Evolutionary conservation across 495 filamentous ascomycete genomes (phyloP).

Genomic region (Neurospora pannonica): DNA sequence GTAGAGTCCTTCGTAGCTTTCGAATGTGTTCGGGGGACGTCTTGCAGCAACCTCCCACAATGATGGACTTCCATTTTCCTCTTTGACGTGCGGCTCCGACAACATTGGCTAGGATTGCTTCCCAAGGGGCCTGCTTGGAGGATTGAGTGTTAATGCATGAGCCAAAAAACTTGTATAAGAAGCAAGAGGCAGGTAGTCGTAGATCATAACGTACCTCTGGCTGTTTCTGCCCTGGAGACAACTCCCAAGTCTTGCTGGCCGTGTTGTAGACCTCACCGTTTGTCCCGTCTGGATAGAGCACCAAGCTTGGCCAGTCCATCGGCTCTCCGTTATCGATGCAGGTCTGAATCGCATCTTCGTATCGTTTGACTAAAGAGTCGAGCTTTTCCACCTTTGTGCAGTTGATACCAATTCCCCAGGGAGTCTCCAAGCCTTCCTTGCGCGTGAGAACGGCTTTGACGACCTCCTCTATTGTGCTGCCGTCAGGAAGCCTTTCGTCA

Average conservation of each 20-base stretch:
- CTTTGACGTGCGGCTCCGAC: slow-evolving; percentile 46
- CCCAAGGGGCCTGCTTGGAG: slow-evolving; percentile 35
- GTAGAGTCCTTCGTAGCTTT: slow-evolving; percentile 26
- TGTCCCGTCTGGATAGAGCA: slow-evolving; percentile 62
- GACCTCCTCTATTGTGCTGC: slow-evolving; percentile 33
- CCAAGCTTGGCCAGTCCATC: slow-evolving; percentile 41
- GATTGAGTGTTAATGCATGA: background rate
- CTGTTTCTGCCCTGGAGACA: slow-evolving; percentile 13
- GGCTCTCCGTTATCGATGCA: slow-evolving; percentile 21
- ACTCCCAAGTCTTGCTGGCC: slow-evolving; percentile 47
- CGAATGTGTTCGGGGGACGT: slow-evolving; percentile 41
- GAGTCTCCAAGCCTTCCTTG: slow-evolving; percentile 16
- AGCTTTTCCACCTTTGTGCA: slow-evolving; percentile 53
- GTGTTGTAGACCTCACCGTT: slow-evolving; percentile 58
- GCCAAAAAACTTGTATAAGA: background rate
- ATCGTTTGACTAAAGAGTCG: slow-evolving; percentile 32
- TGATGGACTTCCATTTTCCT: slow-evolving; percentile 41
- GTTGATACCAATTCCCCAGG: slow-evolving; percentile 59
- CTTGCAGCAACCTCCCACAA: slow-evolving; percentile 58
- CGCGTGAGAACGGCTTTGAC: slow-evolving; percentile 33
- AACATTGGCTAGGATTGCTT: slow-evolving; percentile 44
- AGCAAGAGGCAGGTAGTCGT: background rate
- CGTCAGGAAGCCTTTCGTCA: slow-evolving; percentile 35
- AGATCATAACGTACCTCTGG: slow-evolving; percentile 7
- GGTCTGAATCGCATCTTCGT: slow-evolving; percentile 31